These are phyloP conservation scores for Linaria vulgaris DNA, from an alignment of 257 asterid genomes.

Conservation along the genomic window DNA sequence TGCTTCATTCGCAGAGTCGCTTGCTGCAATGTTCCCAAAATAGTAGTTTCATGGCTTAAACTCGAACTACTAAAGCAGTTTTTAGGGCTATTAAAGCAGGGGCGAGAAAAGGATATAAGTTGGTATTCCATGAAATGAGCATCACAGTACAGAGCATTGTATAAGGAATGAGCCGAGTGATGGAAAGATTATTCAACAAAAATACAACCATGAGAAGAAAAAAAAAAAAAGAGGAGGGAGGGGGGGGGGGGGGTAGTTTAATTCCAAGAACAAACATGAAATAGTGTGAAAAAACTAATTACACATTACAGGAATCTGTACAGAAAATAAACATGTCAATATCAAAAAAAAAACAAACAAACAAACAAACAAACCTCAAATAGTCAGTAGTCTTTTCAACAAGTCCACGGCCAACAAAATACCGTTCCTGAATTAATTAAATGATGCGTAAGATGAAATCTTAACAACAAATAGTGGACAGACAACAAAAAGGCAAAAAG, in stretches of 20 bases:
- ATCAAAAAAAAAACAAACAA: slow-evolving; percentile 24
- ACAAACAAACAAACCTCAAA: slow-evolving; percentile 55
- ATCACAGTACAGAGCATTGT: slow-evolving; percentile 6
- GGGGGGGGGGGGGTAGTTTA: slow-evolving; percentile 1
- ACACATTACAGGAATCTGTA: slow-evolving; percentile 3
- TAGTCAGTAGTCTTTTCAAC: slow-evolving; percentile 85
- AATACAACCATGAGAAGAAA: slow-evolving; percentile 2
- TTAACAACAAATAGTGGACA: slow-evolving; percentile 10
- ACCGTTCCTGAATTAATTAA: slow-evolving; percentile 70
- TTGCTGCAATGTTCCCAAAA: background rate
- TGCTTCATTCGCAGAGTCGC: background rate
- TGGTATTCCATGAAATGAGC: background rate
- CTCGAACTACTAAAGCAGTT: slow-evolving; percentile 17
- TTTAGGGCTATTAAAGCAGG: slow-evolving; percentile 4
- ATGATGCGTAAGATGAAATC: background rate
- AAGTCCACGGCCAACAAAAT: slow-evolving; percentile 99
- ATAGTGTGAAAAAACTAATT: slow-evolving; percentile 3
- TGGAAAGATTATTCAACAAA: slow-evolving; percentile 2
- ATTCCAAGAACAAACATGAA: background rate
- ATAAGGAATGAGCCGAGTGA: too few relatives aligned
- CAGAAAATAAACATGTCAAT: slow-evolving; percentile 14
- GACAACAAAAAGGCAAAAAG: slow-evolving; percentile 1
- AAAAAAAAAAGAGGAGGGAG: too few relatives aligned
- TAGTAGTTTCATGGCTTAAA: background rate
- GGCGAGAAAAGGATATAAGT: slow-evolving; percentile 6